Percentiles rank a stretch among this genome's conserved stretches.
Evolutionary conservation across 768 basidiomycete species (phyloP).

Genomic region (Kwoniella dendrophila): DNA sequence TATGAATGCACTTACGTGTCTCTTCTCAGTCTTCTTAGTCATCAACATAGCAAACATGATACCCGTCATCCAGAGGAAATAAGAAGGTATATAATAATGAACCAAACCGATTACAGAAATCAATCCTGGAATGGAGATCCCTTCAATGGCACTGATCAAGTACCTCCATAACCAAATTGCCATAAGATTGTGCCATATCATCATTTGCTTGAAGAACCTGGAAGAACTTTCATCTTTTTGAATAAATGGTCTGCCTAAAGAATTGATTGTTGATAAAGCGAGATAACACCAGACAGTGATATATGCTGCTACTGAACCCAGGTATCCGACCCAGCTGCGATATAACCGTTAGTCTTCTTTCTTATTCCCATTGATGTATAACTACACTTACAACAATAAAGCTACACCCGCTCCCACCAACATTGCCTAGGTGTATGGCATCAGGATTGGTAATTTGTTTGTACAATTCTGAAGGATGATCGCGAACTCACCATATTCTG

Average conservation of each 20-base stretch:
- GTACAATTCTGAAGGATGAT: neutral
- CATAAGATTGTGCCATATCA: slow-evolving; percentile 44
- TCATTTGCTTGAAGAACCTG: slow-evolving; percentile 34
- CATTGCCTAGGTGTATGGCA: slow-evolving; percentile 12
- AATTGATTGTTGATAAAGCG: slow-evolving; percentile 33
- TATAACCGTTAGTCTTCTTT: neutral
- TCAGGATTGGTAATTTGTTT: neutral
- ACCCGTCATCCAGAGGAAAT: slow-evolving; percentile 45
- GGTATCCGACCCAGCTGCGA: slow-evolving; percentile 41
- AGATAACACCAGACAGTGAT: slow-evolving; percentile 37
- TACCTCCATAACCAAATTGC: slow-evolving; percentile 51
- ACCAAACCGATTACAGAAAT: slow-evolving; percentile 37
- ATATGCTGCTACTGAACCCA: slow-evolving; percentile 36
- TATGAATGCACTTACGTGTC: slow-evolving; percentile 28
- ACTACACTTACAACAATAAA: slow-evolving; percentile 25
- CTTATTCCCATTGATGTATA: neutral
- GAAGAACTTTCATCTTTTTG: slow-evolving; percentile 19
- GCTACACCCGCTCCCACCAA: slow-evolving; percentile 20
- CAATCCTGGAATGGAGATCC: slow-evolving; percentile 38
- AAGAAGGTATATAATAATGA: slow-evolving; percentile 38
- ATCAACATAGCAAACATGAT: slow-evolving; percentile 44
- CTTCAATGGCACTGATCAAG: slow-evolving; percentile 38
- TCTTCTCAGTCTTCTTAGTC: slow-evolving; percentile 38
- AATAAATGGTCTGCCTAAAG: slow-evolving; percentile 20
- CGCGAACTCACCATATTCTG: slow-evolving; percentile 30